These are phyloP conservation scores for barley (Hordeum vulgare) DNA, from an alignment of 176 grass and related monocot species.

Conservation along the genomic window DNA sequence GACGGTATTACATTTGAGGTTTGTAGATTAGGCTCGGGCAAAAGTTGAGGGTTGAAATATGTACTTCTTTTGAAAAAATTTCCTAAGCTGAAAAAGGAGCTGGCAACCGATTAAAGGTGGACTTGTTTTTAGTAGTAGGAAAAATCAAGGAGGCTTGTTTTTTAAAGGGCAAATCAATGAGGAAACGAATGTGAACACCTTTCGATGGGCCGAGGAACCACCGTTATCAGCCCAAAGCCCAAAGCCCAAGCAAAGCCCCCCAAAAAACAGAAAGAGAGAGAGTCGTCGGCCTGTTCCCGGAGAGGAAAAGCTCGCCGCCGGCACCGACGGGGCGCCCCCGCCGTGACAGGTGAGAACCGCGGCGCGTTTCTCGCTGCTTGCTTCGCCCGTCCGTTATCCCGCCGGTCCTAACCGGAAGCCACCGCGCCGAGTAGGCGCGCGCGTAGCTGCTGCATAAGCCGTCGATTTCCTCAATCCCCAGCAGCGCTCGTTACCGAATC, in stretches of 20 bases:
- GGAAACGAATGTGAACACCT: no score
- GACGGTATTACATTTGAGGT: no score
- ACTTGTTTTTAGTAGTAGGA: no score
- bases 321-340: no score
- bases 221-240: neutral
- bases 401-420: neutral
- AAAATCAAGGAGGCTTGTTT: no score
- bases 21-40: no score
- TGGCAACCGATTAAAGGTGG: no score
- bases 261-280: neutral
- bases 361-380: no score
- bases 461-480: neutral
- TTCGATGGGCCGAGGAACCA: neutral
- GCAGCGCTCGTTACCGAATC: neutral
- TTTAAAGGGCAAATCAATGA: no score
- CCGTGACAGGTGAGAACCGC: neutral
- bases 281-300: neutral
- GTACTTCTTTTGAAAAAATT: no score
- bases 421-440: neutral
- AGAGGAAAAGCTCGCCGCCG: neutral
- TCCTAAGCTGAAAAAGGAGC: no score
- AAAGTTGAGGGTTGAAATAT: no score
- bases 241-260: neutral
- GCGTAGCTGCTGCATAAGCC: neutral
- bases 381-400: neutral